Percentiles rank a stretch among this genome's conserved stretches.
Conservation (phyloP, 805 yeast genomes). For the Metschnikowia shivogae region DNA sequence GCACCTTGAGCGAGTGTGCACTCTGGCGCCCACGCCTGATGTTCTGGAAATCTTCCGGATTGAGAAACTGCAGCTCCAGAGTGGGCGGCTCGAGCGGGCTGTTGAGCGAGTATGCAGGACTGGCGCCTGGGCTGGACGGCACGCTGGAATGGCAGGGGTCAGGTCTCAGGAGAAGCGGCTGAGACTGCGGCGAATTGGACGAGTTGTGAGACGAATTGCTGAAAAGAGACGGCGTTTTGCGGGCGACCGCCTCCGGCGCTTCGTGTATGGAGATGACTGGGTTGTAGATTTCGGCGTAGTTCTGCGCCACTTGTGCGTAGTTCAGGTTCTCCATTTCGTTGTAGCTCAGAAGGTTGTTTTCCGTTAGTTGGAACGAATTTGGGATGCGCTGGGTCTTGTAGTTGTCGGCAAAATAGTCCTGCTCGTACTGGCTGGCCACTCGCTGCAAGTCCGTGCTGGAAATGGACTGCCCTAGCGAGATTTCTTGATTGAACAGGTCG, state of each 20-base stretch:
- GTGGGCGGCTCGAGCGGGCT: conserved; percentile 14
- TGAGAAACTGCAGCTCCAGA: conserved; percentile 18
- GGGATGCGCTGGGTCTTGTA: neutral
- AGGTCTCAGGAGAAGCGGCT: conserved; percentile 2
- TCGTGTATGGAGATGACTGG: conserved; percentile 18
- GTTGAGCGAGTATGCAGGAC: conserved; percentile 6
- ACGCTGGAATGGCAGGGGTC: neutral
- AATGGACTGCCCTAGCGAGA: conserved; percentile 37
- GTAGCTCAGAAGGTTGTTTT: conserved; percentile 16
- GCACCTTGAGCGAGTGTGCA: conserved; percentile 21
- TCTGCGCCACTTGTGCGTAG: neutral
- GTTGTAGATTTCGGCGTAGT: neutral
- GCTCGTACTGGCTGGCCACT: conserved; percentile 1
- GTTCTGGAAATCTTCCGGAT: conserved; percentile 38
- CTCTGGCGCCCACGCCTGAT: conserved; percentile 41
- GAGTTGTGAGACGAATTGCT: conserved; percentile 44
- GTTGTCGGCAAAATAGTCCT: neutral
- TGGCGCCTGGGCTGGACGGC: conserved; percentile 5
- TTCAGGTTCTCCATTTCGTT: conserved; percentile 9
- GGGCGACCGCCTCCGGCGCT: conserved; percentile 28
- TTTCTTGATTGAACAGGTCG: conserved; percentile 30
- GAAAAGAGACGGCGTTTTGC: conserved; percentile 54
- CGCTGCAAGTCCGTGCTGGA: conserved; percentile 30
- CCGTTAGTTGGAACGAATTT: conserved; percentile 12
- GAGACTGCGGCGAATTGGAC: conserved; percentile 26